These are phyloP conservation scores for Taiwanofungus camphoratus DNA, from an alignment of 1,284 basidiomycete species.

Conservation along the genomic window DNA sequence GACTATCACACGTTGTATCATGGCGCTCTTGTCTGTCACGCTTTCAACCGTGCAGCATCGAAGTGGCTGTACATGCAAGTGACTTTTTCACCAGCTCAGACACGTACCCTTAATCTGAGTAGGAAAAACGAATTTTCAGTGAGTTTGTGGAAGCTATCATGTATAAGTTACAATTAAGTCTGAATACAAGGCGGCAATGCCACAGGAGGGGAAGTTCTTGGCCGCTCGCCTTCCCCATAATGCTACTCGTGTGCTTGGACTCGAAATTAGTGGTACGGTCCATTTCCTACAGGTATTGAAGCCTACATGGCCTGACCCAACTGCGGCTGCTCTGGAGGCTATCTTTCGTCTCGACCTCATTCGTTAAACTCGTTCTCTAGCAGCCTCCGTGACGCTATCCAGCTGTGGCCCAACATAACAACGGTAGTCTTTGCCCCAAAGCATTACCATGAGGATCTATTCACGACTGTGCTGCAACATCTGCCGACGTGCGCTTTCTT, in stretches of 20 bases:
- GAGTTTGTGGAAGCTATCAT: too few species aligned
- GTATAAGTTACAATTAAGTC: too few species aligned
- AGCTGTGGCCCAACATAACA: slow-evolving; percentile 34
- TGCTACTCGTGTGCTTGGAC: slow-evolving; percentile 32
- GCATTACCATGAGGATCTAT: slow-evolving; percentile 32
- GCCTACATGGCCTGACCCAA: not conserved
- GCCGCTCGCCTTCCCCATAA: slow-evolving; percentile 39
- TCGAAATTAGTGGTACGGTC: slow-evolving; percentile 43
- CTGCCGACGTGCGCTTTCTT: slow-evolving; percentile 26
- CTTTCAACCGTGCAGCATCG: too few species aligned
- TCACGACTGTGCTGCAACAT: slow-evolving; percentile 28
- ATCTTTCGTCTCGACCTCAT: slow-evolving; percentile 30
- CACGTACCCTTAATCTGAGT: too few species aligned
- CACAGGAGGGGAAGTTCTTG: slow-evolving; percentile 25
- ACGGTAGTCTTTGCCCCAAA: slow-evolving; percentile 34
- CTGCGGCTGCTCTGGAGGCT: slow-evolving; percentile 32
- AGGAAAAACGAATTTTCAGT: too few species aligned
- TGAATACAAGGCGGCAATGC: too few species aligned
- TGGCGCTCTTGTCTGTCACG: too few species aligned
- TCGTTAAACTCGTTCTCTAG: slow-evolving; percentile 29
- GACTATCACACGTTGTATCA: too few species aligned
- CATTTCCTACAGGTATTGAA: not conserved
- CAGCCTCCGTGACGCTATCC: slow-evolving; percentile 30
- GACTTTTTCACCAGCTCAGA: not conserved
- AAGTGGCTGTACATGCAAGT: too few species aligned